Conservation (phyloP, 495 filamentous ascomycete species). For the Xylaria longipes region DNA sequence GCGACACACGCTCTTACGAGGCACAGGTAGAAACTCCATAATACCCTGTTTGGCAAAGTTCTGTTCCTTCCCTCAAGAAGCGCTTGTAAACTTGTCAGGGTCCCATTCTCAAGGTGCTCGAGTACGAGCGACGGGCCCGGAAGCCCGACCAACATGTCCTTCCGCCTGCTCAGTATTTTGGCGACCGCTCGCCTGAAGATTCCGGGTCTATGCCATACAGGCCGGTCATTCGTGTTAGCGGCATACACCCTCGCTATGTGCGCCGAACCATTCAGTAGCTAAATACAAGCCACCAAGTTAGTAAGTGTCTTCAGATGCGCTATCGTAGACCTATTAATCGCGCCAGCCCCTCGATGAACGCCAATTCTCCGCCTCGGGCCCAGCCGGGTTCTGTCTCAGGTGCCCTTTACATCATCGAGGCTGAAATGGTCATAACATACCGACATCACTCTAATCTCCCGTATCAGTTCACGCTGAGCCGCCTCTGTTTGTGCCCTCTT, state of each 20-base stretch:
- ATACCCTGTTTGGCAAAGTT: slow-evolving; percentile 7
- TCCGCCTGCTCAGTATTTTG: not conserved
- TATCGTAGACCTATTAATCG: not conserved
- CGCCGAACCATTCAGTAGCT: slow-evolving; percentile 20
- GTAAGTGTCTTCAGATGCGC: not conserved
- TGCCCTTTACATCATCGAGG: not conserved
- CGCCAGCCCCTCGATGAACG: not conserved
- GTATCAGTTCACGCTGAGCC: not conserved
- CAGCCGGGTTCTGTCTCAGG: not conserved
- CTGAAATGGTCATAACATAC: not conserved
- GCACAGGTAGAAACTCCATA: slow-evolving; percentile 23
- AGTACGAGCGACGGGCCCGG: slow-evolving; percentile 14
- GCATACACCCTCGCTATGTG: slow-evolving; percentile 15
- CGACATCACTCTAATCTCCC: slow-evolving; percentile 10
- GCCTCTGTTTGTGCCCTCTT: not conserved
- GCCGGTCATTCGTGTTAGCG: not conserved
- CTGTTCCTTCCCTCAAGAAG: not conserved
- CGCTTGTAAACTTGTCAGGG: not conserved
- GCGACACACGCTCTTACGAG: slow-evolving; percentile 21
- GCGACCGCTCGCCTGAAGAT: not conserved
- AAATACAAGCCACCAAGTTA: not conserved
- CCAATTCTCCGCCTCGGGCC: not conserved
- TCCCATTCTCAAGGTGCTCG: slow-evolving; percentile 21
- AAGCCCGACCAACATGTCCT: not conserved
- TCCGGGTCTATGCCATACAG: not conserved